These are phyloP conservation scores for Radiomyces spectabilis DNA, from an alignment of 192 early-diverging fungal genomes.

Conservation along the genomic window DNA sequence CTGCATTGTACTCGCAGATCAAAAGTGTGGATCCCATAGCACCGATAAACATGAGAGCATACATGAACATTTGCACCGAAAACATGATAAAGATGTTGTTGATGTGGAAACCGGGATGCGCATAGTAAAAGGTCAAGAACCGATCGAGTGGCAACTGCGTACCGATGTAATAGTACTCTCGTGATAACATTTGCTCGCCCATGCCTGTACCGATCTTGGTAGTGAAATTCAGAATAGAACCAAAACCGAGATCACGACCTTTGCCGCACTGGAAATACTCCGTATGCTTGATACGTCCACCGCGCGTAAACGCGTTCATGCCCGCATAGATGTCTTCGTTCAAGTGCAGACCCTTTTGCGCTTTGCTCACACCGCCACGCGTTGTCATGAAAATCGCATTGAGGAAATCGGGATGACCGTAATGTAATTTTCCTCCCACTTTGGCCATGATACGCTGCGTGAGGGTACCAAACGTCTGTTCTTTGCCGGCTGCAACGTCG, in stretches of 20 bases:
- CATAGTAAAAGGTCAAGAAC: constrained; percentile 83
- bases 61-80: constrained; percentile 74
- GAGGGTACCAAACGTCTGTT: constrained; percentile 79
- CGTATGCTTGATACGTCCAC: constrained; percentile 81
- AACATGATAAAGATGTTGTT: constrained; percentile 86
- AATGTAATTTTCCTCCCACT: constrained; percentile 72
- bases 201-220: constrained; percentile 90
- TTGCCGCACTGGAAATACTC: constrained; percentile 92
- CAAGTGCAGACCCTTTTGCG: constrained; percentile 82
- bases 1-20: constrained; percentile 53
- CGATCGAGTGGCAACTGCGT: constrained; percentile 78
- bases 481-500: constrained; percentile 87
- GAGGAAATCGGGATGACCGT: constrained; percentile 86
- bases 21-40: constrained; percentile 56
- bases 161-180: constrained; percentile 87
- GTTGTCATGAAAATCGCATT: constrained; percentile 86
- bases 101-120: constrained; percentile 85
- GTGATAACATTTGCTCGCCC: constrained; percentile 91
- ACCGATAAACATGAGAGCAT: constrained; percentile 69
- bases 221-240: constrained; percentile 82
- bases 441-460: constrained; percentile 83
- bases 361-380: constrained; percentile 82
- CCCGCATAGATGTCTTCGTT: constrained; percentile 93
- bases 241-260: constrained; percentile 85
- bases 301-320: constrained; percentile 81